Conservation (phyloP, 768 basidiomycete species). For the Podaxis carcinomalis region DNA sequence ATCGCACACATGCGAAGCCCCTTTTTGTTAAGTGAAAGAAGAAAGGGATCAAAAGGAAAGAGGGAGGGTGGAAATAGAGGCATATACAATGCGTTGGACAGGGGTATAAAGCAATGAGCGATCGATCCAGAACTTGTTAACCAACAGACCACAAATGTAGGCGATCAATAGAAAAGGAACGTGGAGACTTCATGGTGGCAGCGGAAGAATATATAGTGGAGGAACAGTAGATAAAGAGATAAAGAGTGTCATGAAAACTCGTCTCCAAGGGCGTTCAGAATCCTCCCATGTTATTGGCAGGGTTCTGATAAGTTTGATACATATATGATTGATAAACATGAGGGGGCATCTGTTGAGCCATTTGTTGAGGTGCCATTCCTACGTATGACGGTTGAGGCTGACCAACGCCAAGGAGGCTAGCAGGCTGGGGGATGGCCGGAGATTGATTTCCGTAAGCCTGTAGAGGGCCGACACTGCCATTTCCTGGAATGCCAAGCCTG, state of each 20-base stretch:
- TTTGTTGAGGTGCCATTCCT: slow-evolving; percentile 52
- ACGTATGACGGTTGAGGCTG: slow-evolving; percentile 65
- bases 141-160: slow-evolving; percentile 28
- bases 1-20: slow-evolving; percentile 18
- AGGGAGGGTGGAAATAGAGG: slow-evolving; percentile 24
- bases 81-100: slow-evolving; percentile 23
- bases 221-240: slow-evolving; percentile 21
- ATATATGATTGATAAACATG: slow-evolving; percentile 79
- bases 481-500: slow-evolving; percentile 45
- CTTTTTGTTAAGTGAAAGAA: slow-evolving; percentile 16
- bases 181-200: slow-evolving; percentile 14
- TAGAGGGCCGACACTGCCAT: slow-evolving; percentile 24
- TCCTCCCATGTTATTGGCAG: slow-evolving; percentile 62
- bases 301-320: slow-evolving; percentile 72
- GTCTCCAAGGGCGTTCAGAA: slow-evolving; percentile 45
- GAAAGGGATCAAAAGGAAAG: slow-evolving; percentile 20
- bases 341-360: slow-evolving; percentile 56
- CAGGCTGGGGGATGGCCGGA: slow-evolving; percentile 52
- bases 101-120: slow-evolving; percentile 12
- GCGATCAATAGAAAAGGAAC: slow-evolving; percentile 17
- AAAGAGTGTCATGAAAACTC: slow-evolving; percentile 43
- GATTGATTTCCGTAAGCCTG: slow-evolving; percentile 56
- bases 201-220: slow-evolving; percentile 20
- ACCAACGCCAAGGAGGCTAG: slow-evolving; percentile 57
- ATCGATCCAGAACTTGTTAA: slow-evolving; percentile 27